Conservation (phyloP, 2,329 filamentous ascomycete genomes). For the Alternaria postmessia region DNA sequence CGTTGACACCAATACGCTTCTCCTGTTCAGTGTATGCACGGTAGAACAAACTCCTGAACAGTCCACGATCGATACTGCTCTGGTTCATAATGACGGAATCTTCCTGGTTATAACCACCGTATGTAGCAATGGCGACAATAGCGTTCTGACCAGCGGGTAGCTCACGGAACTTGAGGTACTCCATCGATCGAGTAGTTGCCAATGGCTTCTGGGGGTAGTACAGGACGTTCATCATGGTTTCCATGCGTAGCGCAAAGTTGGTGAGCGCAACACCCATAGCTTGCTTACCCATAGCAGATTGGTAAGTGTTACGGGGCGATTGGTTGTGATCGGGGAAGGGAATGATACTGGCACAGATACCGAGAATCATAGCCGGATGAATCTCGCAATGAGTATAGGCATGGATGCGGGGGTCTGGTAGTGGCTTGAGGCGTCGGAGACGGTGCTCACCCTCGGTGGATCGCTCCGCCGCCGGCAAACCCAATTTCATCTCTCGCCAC, state of each 20-base stretch:
- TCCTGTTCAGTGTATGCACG: slow-evolving; percentile 96
- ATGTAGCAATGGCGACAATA: slow-evolving; percentile 96
- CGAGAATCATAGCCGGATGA: slow-evolving; percentile 98
- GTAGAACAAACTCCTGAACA: slow-evolving; percentile 98
- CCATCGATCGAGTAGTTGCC: slow-evolving; percentile 96
- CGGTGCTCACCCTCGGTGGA: slow-evolving; percentile 73
- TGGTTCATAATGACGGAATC: slow-evolving; percentile 99
- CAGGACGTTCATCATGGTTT: slow-evolving; percentile 98
- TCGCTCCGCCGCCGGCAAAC: slow-evolving; percentile 38
- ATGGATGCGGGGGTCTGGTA: slow-evolving; percentile 84
- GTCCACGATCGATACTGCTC: slow-evolving; percentile 94
- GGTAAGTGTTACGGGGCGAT: slow-evolving; percentile 98
- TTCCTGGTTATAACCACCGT: slow-evolving; percentile 99
- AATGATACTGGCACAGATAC: slow-evolving; percentile 98
- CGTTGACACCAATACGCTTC: slow-evolving; percentile 92
- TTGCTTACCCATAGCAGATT: slow-evolving; percentile 99
- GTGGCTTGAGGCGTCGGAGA: slow-evolving; percentile 87
- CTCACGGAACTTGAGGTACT: slow-evolving; percentile 97
- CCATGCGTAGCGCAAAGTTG: slow-evolving; percentile 96
- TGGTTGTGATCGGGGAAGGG: slow-evolving; percentile 99
- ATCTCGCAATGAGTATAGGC: slow-evolving; percentile 99
- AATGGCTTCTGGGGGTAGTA: slow-evolving; percentile 99
- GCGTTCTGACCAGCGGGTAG: slow-evolving; percentile 96
- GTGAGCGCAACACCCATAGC: slow-evolving; percentile 99
- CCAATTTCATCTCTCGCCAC: slow-evolving; percentile 57